Base-by-base conservation (phyloP, 2,329 filamentous ascomycete genomes). In the Stemphylium vesicarium region DNA sequence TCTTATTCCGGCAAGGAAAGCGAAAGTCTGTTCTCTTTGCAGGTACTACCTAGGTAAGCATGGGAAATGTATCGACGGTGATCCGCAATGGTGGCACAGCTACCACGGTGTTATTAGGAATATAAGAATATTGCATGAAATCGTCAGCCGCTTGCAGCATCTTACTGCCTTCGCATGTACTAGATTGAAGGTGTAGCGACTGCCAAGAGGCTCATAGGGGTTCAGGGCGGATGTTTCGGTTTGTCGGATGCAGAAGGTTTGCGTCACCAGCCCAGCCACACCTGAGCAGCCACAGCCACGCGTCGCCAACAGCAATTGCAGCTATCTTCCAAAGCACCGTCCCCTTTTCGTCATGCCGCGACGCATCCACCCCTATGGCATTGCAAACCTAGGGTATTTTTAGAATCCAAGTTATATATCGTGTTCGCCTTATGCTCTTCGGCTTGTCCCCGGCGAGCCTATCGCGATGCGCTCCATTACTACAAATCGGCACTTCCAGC, bases 261-360 rank as follows among this genome's bases (percentile, higher is more conserved):
- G 46, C 51, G 51, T 54, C 46, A 54, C 35, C 51, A 31, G 43
- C 39, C 49, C 46, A 54, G 51, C 51, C 51, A 53, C 50, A 53
- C n/a, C 15, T 33, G 36, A 48, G 43, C 43, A 42, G 46, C 51
- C 51, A 54, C 51, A 53, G 51, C 51, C 51, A 50, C 51, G 51
- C 51, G 51, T 54, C 51, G 18, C 35, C 45, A 50, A 16, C 15
- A 29, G 40, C 45, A 35, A 31, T 29, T 20, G 37, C 33, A 36
- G 31, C 15, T 35, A 24, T 20, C 37, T 50, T 41, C n/a, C 11
- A 50, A n/a, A 40, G 46, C 39, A 36, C 12, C 15, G 33, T 42
- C 31, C 29, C 16, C 35, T 16, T 37, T n/a, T 33, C 33, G 40
- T 53, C 40, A 36, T 49, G 29, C 35, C 16, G 37, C 43, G 26